Base-by-base conservation (phyloP, 208 protist species). In the Leishmania aethiopica region DNA sequence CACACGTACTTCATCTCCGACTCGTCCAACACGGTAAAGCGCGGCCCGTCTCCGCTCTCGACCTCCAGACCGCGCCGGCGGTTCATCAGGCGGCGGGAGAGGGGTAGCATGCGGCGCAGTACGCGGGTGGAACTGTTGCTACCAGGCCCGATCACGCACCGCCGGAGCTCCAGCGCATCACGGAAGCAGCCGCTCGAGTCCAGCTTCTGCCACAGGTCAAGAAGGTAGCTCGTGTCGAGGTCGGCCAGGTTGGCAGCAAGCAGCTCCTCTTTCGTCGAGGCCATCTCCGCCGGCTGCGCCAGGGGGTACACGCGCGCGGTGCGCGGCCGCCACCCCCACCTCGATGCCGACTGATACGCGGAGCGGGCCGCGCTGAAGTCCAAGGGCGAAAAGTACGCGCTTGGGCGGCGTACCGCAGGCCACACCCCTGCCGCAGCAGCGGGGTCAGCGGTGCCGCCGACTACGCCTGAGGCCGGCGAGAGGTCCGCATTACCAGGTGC, bases 1-100 rank as follows among this genome's bases (percentile, higher is more conserved):
- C 84, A 93, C 32, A 94, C 84, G 73, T 88, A 93, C 59, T 84
- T 82, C 75, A 83, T 81, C 55, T 83, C 84, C 42, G 62, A 62
- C 67, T 80, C 79, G 17, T 37, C 53, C 25, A 83, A 45, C 47
- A 70, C 70, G 32, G 70, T 82, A n/a, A 64, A 77, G 37, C 78
- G 70, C 55, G 49, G n/a, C 2, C 53, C 53, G 55, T 53, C 28
- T 64, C n/a, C 84, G 59, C 64, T 49, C 57, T 49, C 13, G 0
- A 8, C 59, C 66, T 78, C 78, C 32, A 72, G 62, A 10, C 70
- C 67, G 15, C 70, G 70, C 19, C 79, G 79, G 49, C 79, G 79
- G 40, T 82, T 73, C 17, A 35, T 45, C 60, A 80, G 17, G 25
- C 77, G 77, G 40, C 77, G 77, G 3, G 77, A 10, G 45, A 80